A percentile compares a stretch with the other conserved stretches of the same genome.
Conservation (phyloP, 768 basidiomycete species). For the Suillus variegatus region DNA sequence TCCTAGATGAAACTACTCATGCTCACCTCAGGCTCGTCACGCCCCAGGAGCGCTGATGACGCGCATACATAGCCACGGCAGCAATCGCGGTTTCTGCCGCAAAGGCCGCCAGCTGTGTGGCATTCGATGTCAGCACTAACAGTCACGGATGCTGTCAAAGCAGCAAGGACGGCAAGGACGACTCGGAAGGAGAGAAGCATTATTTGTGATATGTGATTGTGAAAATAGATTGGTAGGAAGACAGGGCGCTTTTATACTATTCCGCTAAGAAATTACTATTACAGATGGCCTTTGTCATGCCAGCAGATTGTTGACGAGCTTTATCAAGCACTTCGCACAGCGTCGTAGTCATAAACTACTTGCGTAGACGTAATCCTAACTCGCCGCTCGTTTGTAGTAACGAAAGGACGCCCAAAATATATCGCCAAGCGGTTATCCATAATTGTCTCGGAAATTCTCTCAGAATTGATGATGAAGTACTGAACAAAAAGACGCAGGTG, state of each 20-base stretch:
- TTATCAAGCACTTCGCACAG: too few relatives aligned
- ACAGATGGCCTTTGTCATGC: too few relatives aligned
- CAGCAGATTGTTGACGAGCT: too few relatives aligned
- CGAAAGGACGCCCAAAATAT: not conserved
- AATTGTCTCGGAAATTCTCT: not conserved
- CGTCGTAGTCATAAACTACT: too few relatives aligned
- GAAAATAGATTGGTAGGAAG: too few relatives aligned
- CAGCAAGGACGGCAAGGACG: not conserved
- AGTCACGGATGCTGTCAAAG: not conserved
- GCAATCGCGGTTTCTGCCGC: not conserved
- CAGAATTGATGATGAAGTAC: slow-evolving; percentile 4
- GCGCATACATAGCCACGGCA: not conserved
- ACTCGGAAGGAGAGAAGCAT: too few relatives aligned
- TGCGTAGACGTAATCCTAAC: not conserved
- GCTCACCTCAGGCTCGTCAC: not conserved
- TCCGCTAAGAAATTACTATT: too few relatives aligned
- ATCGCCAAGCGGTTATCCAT: not conserved
- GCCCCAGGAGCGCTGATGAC: too few relatives aligned
- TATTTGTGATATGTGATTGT: too few relatives aligned
- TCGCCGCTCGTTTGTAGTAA: not conserved
- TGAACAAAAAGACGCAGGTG: not conserved
- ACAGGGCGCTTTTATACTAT: too few relatives aligned
- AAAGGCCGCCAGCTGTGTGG: accelerated
- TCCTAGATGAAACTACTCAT: not conserved
- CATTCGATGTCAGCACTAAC: not conserved